phyloP scores from a whole-genome alignment of 495 filamentous ascomycete genomes.

The Sporormia fimetaria region DNA sequence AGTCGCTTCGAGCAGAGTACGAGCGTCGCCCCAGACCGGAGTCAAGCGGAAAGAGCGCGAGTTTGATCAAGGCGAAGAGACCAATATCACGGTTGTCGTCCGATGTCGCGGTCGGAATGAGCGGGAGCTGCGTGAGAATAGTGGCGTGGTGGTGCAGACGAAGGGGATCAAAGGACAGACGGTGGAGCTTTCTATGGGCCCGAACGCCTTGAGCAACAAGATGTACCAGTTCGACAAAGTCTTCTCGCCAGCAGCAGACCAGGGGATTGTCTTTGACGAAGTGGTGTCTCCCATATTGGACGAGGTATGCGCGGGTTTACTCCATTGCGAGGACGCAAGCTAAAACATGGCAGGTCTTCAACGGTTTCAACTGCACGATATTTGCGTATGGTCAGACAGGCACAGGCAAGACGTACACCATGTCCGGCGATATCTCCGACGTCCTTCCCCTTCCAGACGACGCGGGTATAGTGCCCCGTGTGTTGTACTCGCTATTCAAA shows the following conservation, averaged over 20 bases:
- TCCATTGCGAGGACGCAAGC: background rate
- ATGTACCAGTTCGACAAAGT: slow-evolving; percentile 94
- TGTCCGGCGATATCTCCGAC: slow-evolving; percentile 94
- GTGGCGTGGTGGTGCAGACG: slow-evolving; percentile 76
- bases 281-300: slow-evolving; percentile 84
- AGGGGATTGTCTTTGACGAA: slow-evolving; percentile 84
- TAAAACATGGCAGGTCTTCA: slow-evolving; percentile 56
- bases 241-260: slow-evolving; percentile 91
- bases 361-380: slow-evolving; percentile 96
- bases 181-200: slow-evolving; percentile 84
- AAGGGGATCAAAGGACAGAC: slow-evolving; percentile 74
- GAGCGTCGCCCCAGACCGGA: slow-evolving; percentile 37
- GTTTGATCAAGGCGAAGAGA: slow-evolving; percentile 69
- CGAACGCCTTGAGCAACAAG: slow-evolving; percentile 86
- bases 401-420: slow-evolving; percentile 97
- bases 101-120: slow-evolving; percentile 87
- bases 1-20: slow-evolving; percentile 42
- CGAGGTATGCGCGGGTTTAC: slow-evolving; percentile 49
- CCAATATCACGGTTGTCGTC: slow-evolving; percentile 95
- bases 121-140: slow-evolving; percentile 84
- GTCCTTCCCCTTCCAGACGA: slow-evolving; percentile 74
- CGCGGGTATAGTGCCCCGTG: slow-evolving; percentile 88
- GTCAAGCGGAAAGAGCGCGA: slow-evolving; percentile 74
- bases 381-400: slow-evolving; percentile 98
- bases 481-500: slow-evolving; percentile 71